Evolutionary conservation across 495 filamentous ascomycete genomes (phyloP).

Genomic region (Saxispiralis lemnorum): DNA sequence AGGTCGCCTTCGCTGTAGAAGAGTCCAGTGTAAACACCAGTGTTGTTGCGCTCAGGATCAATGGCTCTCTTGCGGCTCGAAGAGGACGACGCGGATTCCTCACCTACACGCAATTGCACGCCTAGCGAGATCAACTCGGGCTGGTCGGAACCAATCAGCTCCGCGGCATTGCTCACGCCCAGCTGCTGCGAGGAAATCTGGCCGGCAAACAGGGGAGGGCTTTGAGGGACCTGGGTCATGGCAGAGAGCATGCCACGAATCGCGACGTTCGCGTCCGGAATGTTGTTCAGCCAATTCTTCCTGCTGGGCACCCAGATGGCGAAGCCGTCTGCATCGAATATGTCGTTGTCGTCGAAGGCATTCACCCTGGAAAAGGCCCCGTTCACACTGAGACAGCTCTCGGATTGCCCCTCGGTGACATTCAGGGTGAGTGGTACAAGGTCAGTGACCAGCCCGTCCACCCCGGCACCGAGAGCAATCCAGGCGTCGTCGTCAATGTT

Average conservation of each 20-base stretch:
- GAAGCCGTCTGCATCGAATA: slow-evolving; percentile 51
- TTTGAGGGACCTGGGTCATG: slow-evolving; percentile 41
- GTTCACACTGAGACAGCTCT: slow-evolving; percentile 60
- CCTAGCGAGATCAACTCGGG: slow-evolving; percentile 39
- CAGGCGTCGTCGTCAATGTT: slow-evolving; percentile 50
- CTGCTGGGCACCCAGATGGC: slow-evolving; percentile 87
- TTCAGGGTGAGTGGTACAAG: slow-evolving; percentile 70
- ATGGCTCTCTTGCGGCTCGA: slow-evolving; percentile 39
- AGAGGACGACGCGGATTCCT: slow-evolving; percentile 2
- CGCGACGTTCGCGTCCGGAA: slow-evolving; percentile 45
- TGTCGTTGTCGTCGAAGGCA: slow-evolving; percentile 42
- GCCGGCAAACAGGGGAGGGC: slow-evolving; percentile 54
- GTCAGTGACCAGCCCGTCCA: slow-evolving; percentile 58
- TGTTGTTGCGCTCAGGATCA: slow-evolving; percentile 27
- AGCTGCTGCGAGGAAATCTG: slow-evolving; percentile 54
- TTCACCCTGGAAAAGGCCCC: slow-evolving; percentile 61
- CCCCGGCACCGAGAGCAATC: slow-evolving; percentile 66
- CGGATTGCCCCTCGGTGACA: slow-evolving; percentile 46
- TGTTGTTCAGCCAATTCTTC: slow-evolving; percentile 73
- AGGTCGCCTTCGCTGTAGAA: slow-evolving; percentile 51
- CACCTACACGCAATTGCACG: slow-evolving; percentile 30
- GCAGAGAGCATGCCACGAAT: slow-evolving; percentile 57
- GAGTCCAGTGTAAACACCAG: slow-evolving; percentile 54
- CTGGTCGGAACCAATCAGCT: slow-evolving; percentile 33
- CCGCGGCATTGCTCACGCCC: slow-evolving; percentile 49